Conservation (phyloP, 2,329 filamentous ascomycete species). For the Aspergillus sp. region DNA sequence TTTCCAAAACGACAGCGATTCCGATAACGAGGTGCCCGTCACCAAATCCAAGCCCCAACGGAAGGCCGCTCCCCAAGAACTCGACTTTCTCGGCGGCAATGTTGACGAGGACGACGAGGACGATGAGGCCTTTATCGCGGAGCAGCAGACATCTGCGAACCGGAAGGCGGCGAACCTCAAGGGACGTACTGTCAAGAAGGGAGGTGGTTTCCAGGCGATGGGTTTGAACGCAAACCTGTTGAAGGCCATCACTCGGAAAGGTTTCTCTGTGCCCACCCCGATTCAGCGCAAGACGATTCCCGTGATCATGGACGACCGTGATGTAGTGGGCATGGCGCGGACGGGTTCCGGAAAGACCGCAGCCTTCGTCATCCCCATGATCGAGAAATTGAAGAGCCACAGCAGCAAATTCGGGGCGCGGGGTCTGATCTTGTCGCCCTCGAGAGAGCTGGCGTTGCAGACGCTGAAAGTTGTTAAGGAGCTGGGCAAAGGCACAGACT, state of each 20-base stretch:
- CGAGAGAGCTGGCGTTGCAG: constrained; percentile 89
- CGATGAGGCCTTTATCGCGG: constrained; percentile 88
- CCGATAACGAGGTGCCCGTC: constrained; percentile 37
- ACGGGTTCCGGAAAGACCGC: constrained; percentile 99
- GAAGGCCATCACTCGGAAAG: constrained; percentile 88
- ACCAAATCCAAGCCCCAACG: constrained; percentile 52
- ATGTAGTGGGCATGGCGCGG: constrained; percentile 98
- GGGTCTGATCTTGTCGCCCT: constrained; percentile 85
- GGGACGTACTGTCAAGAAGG: constrained; percentile 85
- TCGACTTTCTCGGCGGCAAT: constrained; percentile 58
- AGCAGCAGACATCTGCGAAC: constrained; percentile 82
- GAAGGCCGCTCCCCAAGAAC: constrained; percentile 30
- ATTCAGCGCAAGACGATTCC: constrained; percentile 98
- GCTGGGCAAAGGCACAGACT: constrained; percentile 81
- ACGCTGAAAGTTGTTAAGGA: constrained; percentile 97
- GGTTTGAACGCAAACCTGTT: constrained; percentile 77
- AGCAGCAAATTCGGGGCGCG: constrained; percentile 82
- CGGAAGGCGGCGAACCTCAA: constrained; percentile 79
- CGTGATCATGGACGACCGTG: constrained; percentile 80
- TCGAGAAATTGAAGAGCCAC: constrained; percentile 86
- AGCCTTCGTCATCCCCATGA: constrained; percentile 97
- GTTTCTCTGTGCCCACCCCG: constrained; percentile 92
- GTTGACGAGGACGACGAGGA: constrained; percentile 55
- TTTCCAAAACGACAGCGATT: constrained; percentile 58
- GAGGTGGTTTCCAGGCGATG: constrained; percentile 96